Base-by-base conservation (phyloP, 2,329 filamentous ascomycete species). In the Aspergillus hiratsukae region DNA sequence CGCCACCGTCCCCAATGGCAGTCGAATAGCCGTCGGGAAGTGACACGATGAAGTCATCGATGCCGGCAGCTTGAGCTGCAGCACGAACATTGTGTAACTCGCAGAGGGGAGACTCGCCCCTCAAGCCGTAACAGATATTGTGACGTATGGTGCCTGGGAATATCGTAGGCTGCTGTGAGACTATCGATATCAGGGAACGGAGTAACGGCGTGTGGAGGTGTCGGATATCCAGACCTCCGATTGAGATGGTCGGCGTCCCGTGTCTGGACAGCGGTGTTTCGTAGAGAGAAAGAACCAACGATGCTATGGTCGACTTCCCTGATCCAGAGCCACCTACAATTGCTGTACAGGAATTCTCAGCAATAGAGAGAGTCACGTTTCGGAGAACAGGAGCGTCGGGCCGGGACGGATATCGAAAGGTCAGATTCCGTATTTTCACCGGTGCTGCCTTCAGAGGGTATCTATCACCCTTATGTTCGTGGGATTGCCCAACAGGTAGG, bases 301-400 rank as follows among this genome's bases (percentile, higher is more conserved):
- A 83, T 0, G 88, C 81, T 37, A 97, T 80, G 0, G 93, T 97
- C 14, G 88, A 92, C 75, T 99, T 97, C 1, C 94, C 93, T n/a
- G 88, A 90, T 0, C 94, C 93, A 0, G 91, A 96, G 0, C 83
- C 76, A 1, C 93, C 92, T 2, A 95, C 91, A 21, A 97, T 84
- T 2, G 90, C 91, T 0, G 87, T 87, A 62, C 84, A 89, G 3
- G 82, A 84, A 23, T 87, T 85, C 0, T 81, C 72, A 1, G 78
- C 69, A 52, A 97, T 83, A 0, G 73, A 76, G 7, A 96, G 76
- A n/a, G 79, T 85, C n/a, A 96, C 70, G 23, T 83, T 76, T 9
- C 79, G 78, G 1, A 97, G 77, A 0, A 90, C 83, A 0, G 69
- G 67, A 0, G 76, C 76, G 1, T 76, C 70, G 0, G 80, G 79